Base-by-base conservation (phyloP, 306 rosid genomes). In the Ormosia emarginata region DNA sequence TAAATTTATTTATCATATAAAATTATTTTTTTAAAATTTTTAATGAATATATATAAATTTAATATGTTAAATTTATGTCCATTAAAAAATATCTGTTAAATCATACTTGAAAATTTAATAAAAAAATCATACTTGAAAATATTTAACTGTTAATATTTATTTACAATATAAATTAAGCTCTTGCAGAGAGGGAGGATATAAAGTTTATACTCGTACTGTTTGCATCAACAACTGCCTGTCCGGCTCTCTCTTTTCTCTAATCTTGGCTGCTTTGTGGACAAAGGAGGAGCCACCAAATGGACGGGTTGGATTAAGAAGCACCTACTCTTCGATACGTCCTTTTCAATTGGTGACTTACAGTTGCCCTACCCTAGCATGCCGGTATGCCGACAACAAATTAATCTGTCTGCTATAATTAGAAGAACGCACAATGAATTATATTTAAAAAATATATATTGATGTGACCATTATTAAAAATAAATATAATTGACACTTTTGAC, bases 261-360 rank as follows among this genome's bases (percentile, higher is more conserved):
- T 6, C 69, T 34, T 50, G 43, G 40, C 66, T 55, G 68, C 68
- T 40, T 41, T 37, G 47, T 13, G 59, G 14, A 36, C 44, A 62
- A 6, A 77, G 11, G 57, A 68, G 29, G 43, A 17, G 79, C 64
- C 5, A 53, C 76, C 87, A 88, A 81, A 71, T 83, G 92, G 81
- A 80, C 80, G 91, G 77, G 50, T 34, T 58, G 32, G 82, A 91
- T 81, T 37, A 46, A 77, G 78, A 73, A 67, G 68, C 85, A 85
- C 90, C 94, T 78, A 87, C 90, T 82, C 85, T 57, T 0, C 2
- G 32, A 8, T 62, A 39, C 68, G 69, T 68, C 61, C 68, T 57
- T 32, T 70, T 33, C 43, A 44, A 58, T 46, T 4, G 30, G 17
- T 44, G 24, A 58, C 63, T 43, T 10, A 70, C 83, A 79, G 53